phyloP scores from a whole-genome alignment of 306 rosid genomes.

The Sophora flavescens region DNA sequence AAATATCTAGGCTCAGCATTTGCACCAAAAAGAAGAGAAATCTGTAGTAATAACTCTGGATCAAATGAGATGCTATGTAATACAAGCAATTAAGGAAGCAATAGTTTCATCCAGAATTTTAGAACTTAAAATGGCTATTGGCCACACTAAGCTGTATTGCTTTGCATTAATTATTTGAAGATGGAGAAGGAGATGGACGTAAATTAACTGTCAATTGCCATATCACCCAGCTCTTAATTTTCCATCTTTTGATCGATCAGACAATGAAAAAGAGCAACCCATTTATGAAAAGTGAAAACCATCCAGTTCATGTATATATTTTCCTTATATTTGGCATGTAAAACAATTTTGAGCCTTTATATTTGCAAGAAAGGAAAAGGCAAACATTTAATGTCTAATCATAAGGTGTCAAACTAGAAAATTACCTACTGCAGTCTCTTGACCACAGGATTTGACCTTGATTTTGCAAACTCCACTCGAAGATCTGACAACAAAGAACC shows the following conservation, averaged over 20 bases:
- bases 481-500: constrained; percentile 63
- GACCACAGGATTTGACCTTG: constrained; percentile 98
- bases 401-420: constrained; percentile 35
- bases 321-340: constrained; percentile 23
- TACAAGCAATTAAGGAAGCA: background rate
- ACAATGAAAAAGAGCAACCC: constrained; percentile 2
- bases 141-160: background rate
- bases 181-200: background rate
- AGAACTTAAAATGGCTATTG: background rate
- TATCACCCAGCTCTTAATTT: background rate
- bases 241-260: background rate
- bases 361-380: background rate
- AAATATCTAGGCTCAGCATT: background rate
- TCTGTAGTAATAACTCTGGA: background rate
- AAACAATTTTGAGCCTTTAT: background rate
- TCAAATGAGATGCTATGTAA: no score
- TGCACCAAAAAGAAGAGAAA: background rate
- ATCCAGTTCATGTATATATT: constrained; percentile 1
- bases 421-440: constrained; percentile 79
- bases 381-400: constrained; percentile 21
- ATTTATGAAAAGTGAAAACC: constrained; percentile 5
- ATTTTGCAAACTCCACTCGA: constrained; percentile 98
- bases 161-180: background rate
- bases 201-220: background rate
- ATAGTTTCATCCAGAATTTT: background rate